phyloP scores from a whole-genome alignment of 345 rosid genomes.

The Ailanthus altissimus region DNA sequence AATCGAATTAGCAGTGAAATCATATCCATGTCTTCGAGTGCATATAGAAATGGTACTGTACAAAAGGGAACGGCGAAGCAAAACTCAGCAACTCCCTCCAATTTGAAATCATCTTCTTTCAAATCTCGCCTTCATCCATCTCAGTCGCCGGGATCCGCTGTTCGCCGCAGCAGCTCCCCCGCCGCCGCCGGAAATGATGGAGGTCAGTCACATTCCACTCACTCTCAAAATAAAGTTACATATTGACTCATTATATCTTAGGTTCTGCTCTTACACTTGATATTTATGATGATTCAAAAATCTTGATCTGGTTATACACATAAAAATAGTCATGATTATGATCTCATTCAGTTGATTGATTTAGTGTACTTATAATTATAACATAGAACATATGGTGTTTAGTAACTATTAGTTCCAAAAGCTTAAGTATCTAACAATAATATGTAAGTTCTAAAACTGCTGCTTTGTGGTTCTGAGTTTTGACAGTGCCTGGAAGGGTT shows the following conservation, averaged over 20 bases:
- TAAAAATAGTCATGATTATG: no score
- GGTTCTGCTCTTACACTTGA: not conserved
- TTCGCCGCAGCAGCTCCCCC: conserved; percentile 66
- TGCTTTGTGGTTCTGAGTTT: conserved; percentile 10
- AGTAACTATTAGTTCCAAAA: not conserved
- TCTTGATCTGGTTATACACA: no score
- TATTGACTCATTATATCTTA: not conserved
- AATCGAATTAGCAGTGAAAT: not conserved
- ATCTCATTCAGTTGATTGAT: not conserved
- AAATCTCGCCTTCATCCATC: conserved; percentile 65
- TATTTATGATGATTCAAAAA: not conserved
- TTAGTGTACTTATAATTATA: not conserved
- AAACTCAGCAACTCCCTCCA: conserved; percentile 42
- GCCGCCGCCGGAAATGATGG: conserved; percentile 53
- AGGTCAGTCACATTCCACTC: conserved; percentile 41
- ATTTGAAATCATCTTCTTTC: conserved; percentile 65
- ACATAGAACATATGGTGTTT: no score
- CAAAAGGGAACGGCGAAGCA: conserved; percentile 48
- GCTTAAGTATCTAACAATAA: not conserved
- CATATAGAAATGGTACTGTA: conserved; percentile 52
- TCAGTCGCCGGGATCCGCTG: conserved; percentile 39
- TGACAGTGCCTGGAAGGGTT: conserved; percentile 88
- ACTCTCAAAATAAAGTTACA: not conserved
- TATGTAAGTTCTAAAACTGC: not conserved
- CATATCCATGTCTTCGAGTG: conserved; percentile 54